Evolutionary conservation across 2,329 filamentous ascomycete species (phyloP).

Genomic region (Aureobasidium sp.): DNA sequence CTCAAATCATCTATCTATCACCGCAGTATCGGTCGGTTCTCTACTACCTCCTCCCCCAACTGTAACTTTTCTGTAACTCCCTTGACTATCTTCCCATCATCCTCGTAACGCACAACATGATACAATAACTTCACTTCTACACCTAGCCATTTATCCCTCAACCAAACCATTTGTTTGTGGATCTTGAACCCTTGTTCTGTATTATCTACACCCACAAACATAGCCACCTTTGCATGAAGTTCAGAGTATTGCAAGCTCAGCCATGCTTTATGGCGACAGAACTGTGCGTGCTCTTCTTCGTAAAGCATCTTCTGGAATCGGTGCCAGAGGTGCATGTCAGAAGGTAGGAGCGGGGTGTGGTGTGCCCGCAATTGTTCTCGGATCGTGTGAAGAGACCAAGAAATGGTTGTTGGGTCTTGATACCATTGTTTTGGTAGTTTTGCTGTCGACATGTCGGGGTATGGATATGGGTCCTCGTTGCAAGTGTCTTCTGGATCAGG

Average conservation of each 20-base stretch:
- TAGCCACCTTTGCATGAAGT: neutral
- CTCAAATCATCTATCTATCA: too few species aligned
- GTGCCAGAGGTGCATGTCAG: neutral
- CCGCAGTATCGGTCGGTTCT: too few species aligned
- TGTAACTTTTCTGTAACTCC: too few species aligned
- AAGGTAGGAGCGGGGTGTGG: neutral
- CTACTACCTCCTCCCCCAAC: too few species aligned
- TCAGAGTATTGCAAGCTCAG: neutral
- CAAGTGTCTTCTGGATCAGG: neutral
- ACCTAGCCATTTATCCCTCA: conserved; percentile 7
- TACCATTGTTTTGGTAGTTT: too few species aligned
- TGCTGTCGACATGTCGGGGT: too few species aligned
- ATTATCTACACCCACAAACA: neutral
- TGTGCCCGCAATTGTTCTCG: neutral
- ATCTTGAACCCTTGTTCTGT: neutral
- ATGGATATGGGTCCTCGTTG: too few species aligned
- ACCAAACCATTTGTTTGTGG: neutral
- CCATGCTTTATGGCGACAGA: neutral
- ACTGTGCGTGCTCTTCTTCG: neutral
- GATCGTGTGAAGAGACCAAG: neutral
- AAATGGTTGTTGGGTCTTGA: too few species aligned
- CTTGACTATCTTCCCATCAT: neutral
- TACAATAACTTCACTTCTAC: neutral
- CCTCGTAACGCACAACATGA: neutral
- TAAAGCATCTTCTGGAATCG: neutral